Evolutionary conservation across 176 grass and related monocot species (phyloP), one percentile per base, ranked within the genome.

Genomic region (Dendrocalamus sinicus): DNA sequence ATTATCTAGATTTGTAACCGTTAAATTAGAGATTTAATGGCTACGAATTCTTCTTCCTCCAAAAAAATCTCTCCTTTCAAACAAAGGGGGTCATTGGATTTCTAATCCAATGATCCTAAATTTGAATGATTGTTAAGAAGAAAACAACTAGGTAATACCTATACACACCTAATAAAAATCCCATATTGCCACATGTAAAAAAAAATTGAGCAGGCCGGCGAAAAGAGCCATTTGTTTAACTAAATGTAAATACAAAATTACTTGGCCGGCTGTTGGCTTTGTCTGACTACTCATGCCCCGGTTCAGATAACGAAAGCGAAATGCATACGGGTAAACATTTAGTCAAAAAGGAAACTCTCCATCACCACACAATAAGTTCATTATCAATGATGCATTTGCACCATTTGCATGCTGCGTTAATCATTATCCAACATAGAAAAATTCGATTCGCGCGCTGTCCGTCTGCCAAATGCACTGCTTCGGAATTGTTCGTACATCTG

Each of bases 231-330:
- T 53, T 26, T 28, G 54, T 54, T 23, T 41, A 72, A 23, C 12
- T 23, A n/a, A 32, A 50, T 50, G 57, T 19, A 46, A 45, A 46
- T 19, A 37, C 39, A 28, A 82, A 62, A 15, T 70, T 62, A 70
- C 79, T 19, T 61, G 43, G 70, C 17, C 50, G 78, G 52, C 72
- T 71, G 50, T 22, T 32, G 65, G 70, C 43, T 40, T 45, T 44
- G 8, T 63, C 17, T 60, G 69, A 32, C 80, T 5, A 44, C 65
- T 51, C 43, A 7, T 72, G 12, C 11, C 10, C 53, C 45, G 13
- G 57, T 78, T 73, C 67, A 28, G 47, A 66, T 73, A 55, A 71
- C 74, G 66, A 89, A 23, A 84, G 59, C 32, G 23, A 84, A 7
- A 65, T 46, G 57, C 32, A 48, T 65, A 16, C 4, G 52, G 1